Base-by-base conservation (phyloP, 2,329 filamentous ascomycete species). In the Rhexocercosporidium sp. region DNA sequence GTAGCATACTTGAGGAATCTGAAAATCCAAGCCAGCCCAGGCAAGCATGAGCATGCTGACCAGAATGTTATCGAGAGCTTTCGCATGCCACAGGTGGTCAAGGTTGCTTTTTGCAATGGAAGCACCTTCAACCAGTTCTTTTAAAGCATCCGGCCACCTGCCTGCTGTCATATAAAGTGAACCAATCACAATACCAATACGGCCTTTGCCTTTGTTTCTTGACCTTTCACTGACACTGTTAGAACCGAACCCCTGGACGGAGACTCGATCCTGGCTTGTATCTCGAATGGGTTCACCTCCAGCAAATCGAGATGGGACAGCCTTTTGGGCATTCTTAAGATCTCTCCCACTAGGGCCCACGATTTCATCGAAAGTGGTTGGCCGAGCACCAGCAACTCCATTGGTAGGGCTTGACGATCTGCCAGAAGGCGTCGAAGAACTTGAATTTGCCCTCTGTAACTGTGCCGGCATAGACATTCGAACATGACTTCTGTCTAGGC, bases 21-120 rank as follows among this genome's bases (percentile, higher is more conserved):
- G 86, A 74, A 98, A 98, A 75, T 96, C 92, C 74, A 95, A 84
- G 3, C 90, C 91, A 41, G 90, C 87, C 92, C 94, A 97, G 34
- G 90, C 92, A 69, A 97, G 88, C 74, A 98, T 86, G 47, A 98
- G 77, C 72, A 98, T 85, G 75, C 91, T 93, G 29, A 97, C 85
- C 56, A 96, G 82, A 68, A 97, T 92, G 31, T 94, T 89, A 77
- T 99, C 96, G 22, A 99, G 83, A 0, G 93, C 94, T 79, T 98
- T 98, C 20, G 92, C 96, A 80, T 97, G 93, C 95, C 96, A 99
- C n/a, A 98, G 79, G 79, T 97, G 93, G 79, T 99, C 96, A 74
- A 93, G 94, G 66, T 92, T 86, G 44, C 88, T 89, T 73, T 93
- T 91, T 18, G 93, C 91, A 72, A 90, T 88, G 11, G 87, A 86